A percentile compares a stretch with the other conserved stretches of the same genome.
Evolutionary conservation across 169 alveolate genomes (phyloP).

Genomic region (Sarcocystis neurona): DNA sequence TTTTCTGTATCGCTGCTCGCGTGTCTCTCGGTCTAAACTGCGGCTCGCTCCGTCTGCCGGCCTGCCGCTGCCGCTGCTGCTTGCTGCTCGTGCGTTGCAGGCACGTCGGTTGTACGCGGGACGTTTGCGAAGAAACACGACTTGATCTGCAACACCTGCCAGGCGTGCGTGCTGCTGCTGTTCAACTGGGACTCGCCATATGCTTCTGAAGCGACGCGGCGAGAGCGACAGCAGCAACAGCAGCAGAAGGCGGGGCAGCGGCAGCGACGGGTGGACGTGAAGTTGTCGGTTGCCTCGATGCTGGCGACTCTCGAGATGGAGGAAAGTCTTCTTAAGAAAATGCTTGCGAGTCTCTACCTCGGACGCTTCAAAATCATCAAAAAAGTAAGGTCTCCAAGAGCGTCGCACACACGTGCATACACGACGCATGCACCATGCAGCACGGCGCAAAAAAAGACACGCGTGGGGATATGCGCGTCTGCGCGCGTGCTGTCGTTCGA

Average conservation of each 20-base stretch:
- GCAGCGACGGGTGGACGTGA: constrained; percentile 16
- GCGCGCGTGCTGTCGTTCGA: too few species aligned
- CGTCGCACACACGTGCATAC: too few species aligned
- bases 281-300: constrained; percentile 43
- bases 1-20: background rate
- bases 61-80: background rate
- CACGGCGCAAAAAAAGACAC: too few species aligned
- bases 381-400: constrained; percentile 21
- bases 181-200: constrained; percentile 67
- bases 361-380: constrained; percentile 61
- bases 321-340: constrained; percentile 62
- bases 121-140: constrained; percentile 66
- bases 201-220: background rate
- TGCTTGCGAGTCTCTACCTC: constrained; percentile 64
- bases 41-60: background rate
- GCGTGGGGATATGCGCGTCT: too few species aligned
- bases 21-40: background rate
- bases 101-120: constrained; percentile 65
- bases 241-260: constrained; percentile 4
- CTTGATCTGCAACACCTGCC: constrained; percentile 73
- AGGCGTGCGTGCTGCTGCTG: constrained; percentile 77
- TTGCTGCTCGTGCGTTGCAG: constrained; percentile 41
- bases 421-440: too few species aligned
- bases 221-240: constrained; percentile 27
- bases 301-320: constrained; percentile 49